Base-by-base conservation (phyloP, 768 basidiomycete genomes). In the Mrakia blollopis region DNA sequence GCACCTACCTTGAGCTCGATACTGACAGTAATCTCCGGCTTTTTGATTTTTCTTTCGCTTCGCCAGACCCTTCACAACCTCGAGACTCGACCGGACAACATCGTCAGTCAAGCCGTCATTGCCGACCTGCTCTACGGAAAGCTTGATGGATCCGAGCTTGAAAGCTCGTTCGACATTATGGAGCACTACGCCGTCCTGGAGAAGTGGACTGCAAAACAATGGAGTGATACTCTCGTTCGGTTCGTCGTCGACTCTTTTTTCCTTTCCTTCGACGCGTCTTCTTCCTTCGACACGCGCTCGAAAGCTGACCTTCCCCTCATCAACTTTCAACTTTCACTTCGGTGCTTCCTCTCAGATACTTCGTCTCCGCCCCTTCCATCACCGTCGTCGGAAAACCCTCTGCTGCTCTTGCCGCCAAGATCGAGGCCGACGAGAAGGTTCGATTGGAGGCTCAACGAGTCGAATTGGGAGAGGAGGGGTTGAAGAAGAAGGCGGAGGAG, bases 381-480 rank as follows among this genome's bases (percentile, higher is more conserved):
- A 88, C 92, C n/a, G 85, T 98, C 68, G 83, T 90, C 44, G 96
- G 95, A 32, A 92, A 90, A 81, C 97, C 97, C 5, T 98, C 97
- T 1, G 91, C 93, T 6, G 85, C 84, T 21, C 87, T 98, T 39
- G 92, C 91, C 0, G 90, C 91, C 50, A 89, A 89, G 79, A 87
- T 98, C 35, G 92, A 94, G 80, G 86, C 86, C 61, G 89, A 90
- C 44, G 94, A 97, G 82, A 92, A 91, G 82, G 87, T 86, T 21
- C 89, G 95, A 73, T 85, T 94, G 37, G 88, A 87, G 4, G 86
- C 85, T 13, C 93, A 94, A 82, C 87, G 90, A 44, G 85, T 87
- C 78, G 83, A 83, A 50, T 88, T 97, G 13, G 97, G 96, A 35
- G 87, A 89, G 41, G 89, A 90, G 39, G 97, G 97, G 28, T 87